These are phyloP conservation scores for Diaporthe citrichinensis DNA, from an alignment of 2,329 filamentous ascomycete genomes.

Conservation along the genomic window DNA sequence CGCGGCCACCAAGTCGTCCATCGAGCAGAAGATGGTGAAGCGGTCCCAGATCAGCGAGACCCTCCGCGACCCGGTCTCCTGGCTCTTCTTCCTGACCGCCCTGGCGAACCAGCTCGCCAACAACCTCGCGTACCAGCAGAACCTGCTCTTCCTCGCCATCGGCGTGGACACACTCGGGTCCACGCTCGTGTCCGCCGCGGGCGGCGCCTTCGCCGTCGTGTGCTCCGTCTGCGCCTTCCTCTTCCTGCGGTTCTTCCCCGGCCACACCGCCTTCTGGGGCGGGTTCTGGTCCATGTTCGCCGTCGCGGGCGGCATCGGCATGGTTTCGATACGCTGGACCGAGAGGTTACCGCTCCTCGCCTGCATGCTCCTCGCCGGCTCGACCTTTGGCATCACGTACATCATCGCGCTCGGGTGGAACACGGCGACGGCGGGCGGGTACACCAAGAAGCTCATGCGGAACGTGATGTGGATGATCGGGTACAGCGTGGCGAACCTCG, in stretches of 20 bases:
- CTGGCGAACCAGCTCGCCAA: conserved; percentile 55
- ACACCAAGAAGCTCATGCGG: conserved; percentile 51
- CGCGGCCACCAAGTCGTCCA: conserved; percentile 51
- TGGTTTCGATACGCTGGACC: conserved; percentile 50
- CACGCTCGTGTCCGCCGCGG: conserved; percentile 55
- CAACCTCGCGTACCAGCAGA: conserved; percentile 58
- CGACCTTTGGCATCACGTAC: conserved; percentile 53
- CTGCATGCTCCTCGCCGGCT: conserved; percentile 49
- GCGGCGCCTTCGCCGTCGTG: conserved; percentile 52
- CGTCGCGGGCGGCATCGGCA: conserved; percentile 49
- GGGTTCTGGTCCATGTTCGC: conserved; percentile 51
- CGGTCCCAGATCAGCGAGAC: conserved; percentile 44
- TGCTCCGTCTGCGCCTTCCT: conserved; percentile 52
- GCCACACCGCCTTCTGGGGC: conserved; percentile 50
- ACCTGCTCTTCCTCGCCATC: conserved; percentile 52
- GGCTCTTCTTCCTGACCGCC: conserved; percentile 47
- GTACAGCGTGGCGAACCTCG: conserved; percentile 48
- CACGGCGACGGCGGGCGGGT: conserved; percentile 50
- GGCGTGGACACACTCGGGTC: conserved; percentile 55
- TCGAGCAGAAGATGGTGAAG: conserved; percentile 56
- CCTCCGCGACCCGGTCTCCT: conserved; percentile 44
- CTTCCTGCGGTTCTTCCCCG: conserved; percentile 50
- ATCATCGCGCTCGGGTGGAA: conserved; percentile 55
- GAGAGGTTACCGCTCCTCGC: conserved; percentile 49
- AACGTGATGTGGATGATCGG: conserved; percentile 51